Base-by-base conservation (phyloP, 2,329 filamentous ascomycete genomes). In the Fusarium redolens region DNA sequence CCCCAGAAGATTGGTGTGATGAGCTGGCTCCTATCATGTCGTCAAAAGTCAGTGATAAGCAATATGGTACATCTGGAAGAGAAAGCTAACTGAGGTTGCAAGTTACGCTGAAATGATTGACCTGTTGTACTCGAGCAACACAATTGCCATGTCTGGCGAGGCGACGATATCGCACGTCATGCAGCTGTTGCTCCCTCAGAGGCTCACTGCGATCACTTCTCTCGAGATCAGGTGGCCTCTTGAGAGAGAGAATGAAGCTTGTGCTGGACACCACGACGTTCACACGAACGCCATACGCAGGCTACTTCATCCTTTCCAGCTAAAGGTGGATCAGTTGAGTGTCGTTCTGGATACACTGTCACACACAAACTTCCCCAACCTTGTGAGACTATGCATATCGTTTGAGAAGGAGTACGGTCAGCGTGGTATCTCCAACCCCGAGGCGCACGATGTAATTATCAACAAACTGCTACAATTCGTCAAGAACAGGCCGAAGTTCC, bases 41-140 rank as follows among this genome's bases (percentile, higher is more conserved):
- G 65, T 3, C 65, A 68, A n/a, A 68, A 68, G 63, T 68, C 22
- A 65, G 61, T 61, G 33, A 7, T 13, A 9, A 15, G n/a, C 3
- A 9, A 1, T 5, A 4, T 12, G 14, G 9, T 14, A 18, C 33
- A 22, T 20, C 7, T 14, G 15, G n/a, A 13, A 33, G 7, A 20
- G 15, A 12, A 9, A 6, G 8, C 38, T 66, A n/a, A 66, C 33
- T 2, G 2, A 11, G 5, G 13, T 17, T 30, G n/a, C 0, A 7
- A 67, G 55, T 22, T 68, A 68, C 25, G 40, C 40, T 13, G 65
- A 68, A 31, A 40, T 43, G 3, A 43, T 68, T 13, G 63, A 68
- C 8, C 33, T 68, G 0, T 15, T 68, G 4, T 68, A 68, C n/a
- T 48, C 63, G 5, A 43, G 31, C 7, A 68, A 68, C 4, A 68